phyloP scores from a whole-genome alignment of 2,329 filamentous ascomycete species.

The Colletotrichum tropicicola region DNA sequence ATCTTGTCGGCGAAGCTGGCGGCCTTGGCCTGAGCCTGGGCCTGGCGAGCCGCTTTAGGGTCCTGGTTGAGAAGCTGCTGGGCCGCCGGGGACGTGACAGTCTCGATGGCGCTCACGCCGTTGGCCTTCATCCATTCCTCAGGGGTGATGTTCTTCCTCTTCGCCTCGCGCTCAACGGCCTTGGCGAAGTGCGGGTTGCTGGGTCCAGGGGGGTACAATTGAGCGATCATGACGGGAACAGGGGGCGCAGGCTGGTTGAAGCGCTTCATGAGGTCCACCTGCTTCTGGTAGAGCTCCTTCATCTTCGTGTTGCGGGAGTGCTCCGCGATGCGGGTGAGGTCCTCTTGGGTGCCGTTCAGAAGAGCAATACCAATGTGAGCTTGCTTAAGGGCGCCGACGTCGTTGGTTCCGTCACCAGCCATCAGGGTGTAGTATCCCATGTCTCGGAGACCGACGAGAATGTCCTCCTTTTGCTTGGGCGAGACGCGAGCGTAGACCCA shows the following conservation, averaged over 20 bases:
- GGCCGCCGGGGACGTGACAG: slow-evolving; percentile 73
- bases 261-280: slow-evolving; percentile 87
- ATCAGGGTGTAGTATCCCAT: slow-evolving; percentile 98
- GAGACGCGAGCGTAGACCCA: slow-evolving; percentile 99
- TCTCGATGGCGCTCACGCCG: slow-evolving; percentile 65
- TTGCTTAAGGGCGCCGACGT: slow-evolving; percentile 97
- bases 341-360: slow-evolving; percentile 92
- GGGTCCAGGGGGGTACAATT: slow-evolving; percentile 91
- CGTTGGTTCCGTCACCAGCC: slow-evolving; percentile 98
- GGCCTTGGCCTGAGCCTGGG: slow-evolving; percentile 76
- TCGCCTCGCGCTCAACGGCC: slow-evolving; percentile 86
- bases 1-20: slow-evolving; percentile 86
- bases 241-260: slow-evolving; percentile 96
- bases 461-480: slow-evolving; percentile 98
- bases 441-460: slow-evolving; percentile 94
- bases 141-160: slow-evolving; percentile 76
- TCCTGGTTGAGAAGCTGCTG: slow-evolving; percentile 64
- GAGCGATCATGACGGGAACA: slow-evolving; percentile 89
- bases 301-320: slow-evolving; percentile 95
- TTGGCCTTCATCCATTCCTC: slow-evolving; percentile 64
- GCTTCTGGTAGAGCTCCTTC: slow-evolving; percentile 99
- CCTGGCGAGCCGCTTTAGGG: slow-evolving; percentile 66
- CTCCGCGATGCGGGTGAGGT: slow-evolving; percentile 90
- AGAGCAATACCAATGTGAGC: slow-evolving; percentile 96
- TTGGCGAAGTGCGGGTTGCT: slow-evolving; percentile 94